Base-by-base conservation (phyloP, 352 stramenopile species). In the Phytophthora pinifolia region DNA sequence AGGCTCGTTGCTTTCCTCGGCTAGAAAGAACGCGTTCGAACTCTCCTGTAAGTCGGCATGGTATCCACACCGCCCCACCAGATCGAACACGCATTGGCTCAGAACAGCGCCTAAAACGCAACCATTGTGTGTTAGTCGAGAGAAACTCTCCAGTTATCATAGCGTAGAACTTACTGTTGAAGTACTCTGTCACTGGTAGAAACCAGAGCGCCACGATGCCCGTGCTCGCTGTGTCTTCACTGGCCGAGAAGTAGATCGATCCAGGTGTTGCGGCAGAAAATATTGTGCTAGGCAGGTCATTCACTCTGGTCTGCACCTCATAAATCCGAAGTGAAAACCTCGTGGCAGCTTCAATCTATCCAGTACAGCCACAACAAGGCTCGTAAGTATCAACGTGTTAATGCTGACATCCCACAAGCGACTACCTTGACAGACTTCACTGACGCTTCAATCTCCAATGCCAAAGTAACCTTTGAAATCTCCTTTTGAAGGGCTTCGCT, bases 281-380 rank as follows among this genome's bases (percentile, higher is more conserved):
- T 30, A 67, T 25, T 7, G 20, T 59, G 18, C 44, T 38, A 0
- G 22, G 8, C 9, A 73, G 52, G 29, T 62, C 50, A n/a, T 75
- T 75, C 27, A 75, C 42, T n/a, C 46, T 42, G 5, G 62, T 55
- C 41, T 78, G 69, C 12, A 75, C 25, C 52, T 75, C 69, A 0
- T 59, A 72, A 72, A 78, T 50, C 17, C 45, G 47, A 43, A 68
- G 62, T 8, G 53, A 48, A 6, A 50, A 38, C 14, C 15, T 46
- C 17, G 17, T n/a, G 15, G 20, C 17, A 35, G 61, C 58, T 49
- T 56, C 44, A 39, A 74, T 50, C 67, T 76, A 13, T 3, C 7
- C 27, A 32, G 31, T 53, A 5, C 35, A 45, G 12, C 12, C n/a
- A 32, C 20, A 12, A 10, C 27, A 45, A 6, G 7, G 20, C 3